Evolutionary conservation across 1,284 basidiomycete species (phyloP), one percentile per base, ranked within the genome.

Genomic region (Austroboletus rostrupii): DNA sequence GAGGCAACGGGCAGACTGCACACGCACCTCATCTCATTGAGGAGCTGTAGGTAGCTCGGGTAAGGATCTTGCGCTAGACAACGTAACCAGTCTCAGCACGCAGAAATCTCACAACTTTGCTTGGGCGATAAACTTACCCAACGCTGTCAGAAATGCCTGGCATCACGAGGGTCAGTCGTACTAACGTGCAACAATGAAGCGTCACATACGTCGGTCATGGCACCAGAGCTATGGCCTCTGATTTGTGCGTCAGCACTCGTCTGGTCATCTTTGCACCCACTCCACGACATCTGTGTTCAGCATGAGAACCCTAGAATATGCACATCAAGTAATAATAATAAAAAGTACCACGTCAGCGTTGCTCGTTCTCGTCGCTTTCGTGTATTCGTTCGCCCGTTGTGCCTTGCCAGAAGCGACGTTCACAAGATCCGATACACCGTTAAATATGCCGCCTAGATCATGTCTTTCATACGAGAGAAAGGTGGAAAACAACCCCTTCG

Each of bases 231-330:
- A 48, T 78, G 73, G 2, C 92, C 92, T 5, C 81, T 81, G 67
- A 94, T 90, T 47, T 77, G 73, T 0, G 92, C 87, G 65, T 97
- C 94, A 13, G 94, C 94, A 61, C 89, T 92, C 10, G 94, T 97
- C 70, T 97, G 93, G 14, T 83, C 80, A 65, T 97, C 94, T 63
- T 92, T 94, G 71, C 94, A 97, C 6, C 93, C 95, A 60, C 87
- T 89, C 81, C 85, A 94, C 13, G 82, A 83, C 29, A 90, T 86
- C 77, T 79, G 38, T 11, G 52, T 33, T 6, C 23, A n/a, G 13
- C 12, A 39, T n/a, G 9, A 17, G 31, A 11, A 32, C 19, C 21
- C 26, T 43, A n/a, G 35, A 4, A 28, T 10, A 12, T 41, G 19
- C 3, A 39, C 20, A 10, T 11, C 26, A 20, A 31, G 16, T 13